phyloP scores from a whole-genome alignment of 345 rosid genomes.

The Eucalyptus rudis region DNA sequence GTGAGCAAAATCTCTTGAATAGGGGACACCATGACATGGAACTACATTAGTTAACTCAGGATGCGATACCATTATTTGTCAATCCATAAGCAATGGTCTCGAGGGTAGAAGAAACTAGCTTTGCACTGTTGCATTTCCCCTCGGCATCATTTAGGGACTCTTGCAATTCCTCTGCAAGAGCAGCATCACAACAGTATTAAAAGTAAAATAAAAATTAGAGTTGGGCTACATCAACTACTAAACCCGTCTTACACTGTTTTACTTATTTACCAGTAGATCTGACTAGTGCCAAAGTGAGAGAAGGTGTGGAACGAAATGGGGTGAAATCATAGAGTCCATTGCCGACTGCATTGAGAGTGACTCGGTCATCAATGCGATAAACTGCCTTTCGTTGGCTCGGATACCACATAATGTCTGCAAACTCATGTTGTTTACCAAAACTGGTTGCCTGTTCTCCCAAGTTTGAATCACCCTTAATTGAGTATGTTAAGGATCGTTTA shows the following conservation, averaged over 20 bases:
- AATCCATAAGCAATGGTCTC: slow-evolving; percentile 25
- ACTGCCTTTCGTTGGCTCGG: slow-evolving; percentile 52
- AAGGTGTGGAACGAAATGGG: slow-evolving; percentile 43
- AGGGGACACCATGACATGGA: background rate
- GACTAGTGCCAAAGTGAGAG: slow-evolving; percentile 9
- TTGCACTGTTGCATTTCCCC: slow-evolving; percentile 23
- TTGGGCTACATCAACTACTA: background rate
- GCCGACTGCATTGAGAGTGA: slow-evolving; percentile 23
- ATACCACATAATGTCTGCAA: slow-evolving; percentile 61
- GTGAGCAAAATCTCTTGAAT: background rate
- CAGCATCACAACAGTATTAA: background rate
- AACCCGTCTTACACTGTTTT: background rate
- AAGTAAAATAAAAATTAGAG: background rate
- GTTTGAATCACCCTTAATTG: slow-evolving; percentile 19
- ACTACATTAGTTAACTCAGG: background rate
- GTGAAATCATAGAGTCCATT: slow-evolving; percentile 39
- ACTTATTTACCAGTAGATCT: slow-evolving; percentile 37
- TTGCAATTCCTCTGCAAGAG: slow-evolving; percentile 36
- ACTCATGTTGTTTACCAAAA: slow-evolving; percentile 57
- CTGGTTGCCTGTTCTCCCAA: slow-evolving; percentile 24
- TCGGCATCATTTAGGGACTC: slow-evolving; percentile 16
- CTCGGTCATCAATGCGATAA: slow-evolving; percentile 55
- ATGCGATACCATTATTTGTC: slow-evolving; percentile 35
- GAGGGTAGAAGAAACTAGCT: slow-evolving; percentile 11
- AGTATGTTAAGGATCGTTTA: slow-evolving; percentile 45